A percentile compares a stretch with the other conserved stretches of the same genome.
Conservation (phyloP, 805 yeast species). For the Sugiyamaella marilandica region DNA sequence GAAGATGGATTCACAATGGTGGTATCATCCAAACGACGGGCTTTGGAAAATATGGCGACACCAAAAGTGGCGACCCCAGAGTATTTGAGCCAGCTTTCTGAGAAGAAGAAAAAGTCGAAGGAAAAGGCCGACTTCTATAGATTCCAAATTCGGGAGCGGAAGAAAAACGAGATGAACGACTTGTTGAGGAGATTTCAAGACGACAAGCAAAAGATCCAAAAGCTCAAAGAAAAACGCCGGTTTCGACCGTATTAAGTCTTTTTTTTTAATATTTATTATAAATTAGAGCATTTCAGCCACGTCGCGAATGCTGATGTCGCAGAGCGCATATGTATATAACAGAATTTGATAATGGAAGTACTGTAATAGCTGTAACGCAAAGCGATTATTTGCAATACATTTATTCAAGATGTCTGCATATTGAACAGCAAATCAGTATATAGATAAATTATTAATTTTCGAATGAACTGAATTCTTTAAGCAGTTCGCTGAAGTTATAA, state of each 20-base stretch:
- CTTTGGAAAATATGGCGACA: constrained; percentile 55
- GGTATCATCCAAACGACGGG: constrained; percentile 80
- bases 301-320: not conserved
- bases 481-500: too few relatives aligned
- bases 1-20: constrained; percentile 94
- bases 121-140: constrained; percentile 90
- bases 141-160: constrained; percentile 90
- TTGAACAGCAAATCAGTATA: too few relatives aligned
- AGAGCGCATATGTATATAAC: not conserved
- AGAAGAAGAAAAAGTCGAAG: constrained; percentile 51
- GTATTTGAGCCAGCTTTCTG: constrained; percentile 6
- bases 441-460: too few relatives aligned
- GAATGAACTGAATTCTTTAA: too few relatives aligned
- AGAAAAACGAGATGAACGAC: constrained; percentile 89
- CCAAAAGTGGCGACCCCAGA: constrained; percentile 17
- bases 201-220: constrained; percentile 80
- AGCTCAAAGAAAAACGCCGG: constrained; percentile 73
- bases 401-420: too few relatives aligned
- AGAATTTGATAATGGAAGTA: too few relatives aligned
- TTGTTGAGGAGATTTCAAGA: constrained; percentile 76
- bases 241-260: constrained; percentile 78
- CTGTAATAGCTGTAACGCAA: too few relatives aligned
- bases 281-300: too few relatives aligned
- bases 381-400: too few relatives aligned
- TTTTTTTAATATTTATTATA: not conserved